phyloP scores from a whole-genome alignment of 2,329 filamentous ascomycete species.

The Knufia fluminis region DNA sequence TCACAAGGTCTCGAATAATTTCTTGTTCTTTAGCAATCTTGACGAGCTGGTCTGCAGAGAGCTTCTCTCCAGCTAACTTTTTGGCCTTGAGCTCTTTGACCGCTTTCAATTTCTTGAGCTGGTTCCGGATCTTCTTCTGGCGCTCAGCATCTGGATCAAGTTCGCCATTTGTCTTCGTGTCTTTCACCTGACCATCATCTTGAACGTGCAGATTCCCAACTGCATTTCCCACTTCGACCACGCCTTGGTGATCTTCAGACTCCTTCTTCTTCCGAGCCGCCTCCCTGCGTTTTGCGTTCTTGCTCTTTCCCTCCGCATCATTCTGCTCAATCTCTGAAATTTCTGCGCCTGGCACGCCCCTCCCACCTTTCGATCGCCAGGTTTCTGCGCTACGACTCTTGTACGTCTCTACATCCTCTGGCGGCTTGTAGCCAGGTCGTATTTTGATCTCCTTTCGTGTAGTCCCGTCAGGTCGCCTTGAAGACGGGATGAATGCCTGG shows the following conservation, averaged over 20 bases:
- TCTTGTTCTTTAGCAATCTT: constrained; percentile 98
- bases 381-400: constrained; percentile 82
- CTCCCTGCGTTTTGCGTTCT: constrained; percentile 76
- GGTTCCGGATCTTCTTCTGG: constrained; percentile 84
- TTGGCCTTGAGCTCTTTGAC: constrained; percentile 83
- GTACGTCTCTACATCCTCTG: constrained; percentile 93
- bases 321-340: constrained; percentile 39
- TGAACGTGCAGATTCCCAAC: constrained; percentile 1
- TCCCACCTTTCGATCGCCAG: constrained; percentile 65
- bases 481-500: constrained; percentile 81
- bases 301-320: constrained; percentile 54
- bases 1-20: constrained; percentile 76
- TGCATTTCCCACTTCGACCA: constrained; percentile 16
- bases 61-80: constrained; percentile 72
- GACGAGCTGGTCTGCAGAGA: constrained; percentile 89
- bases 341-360: constrained; percentile 66
- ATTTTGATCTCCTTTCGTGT: constrained; percentile 93
- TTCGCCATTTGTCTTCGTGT: constrained; percentile 8
- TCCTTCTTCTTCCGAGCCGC: constrained; percentile 49
- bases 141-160: constrained; percentile 64
- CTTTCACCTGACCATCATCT: constrained; percentile 10
- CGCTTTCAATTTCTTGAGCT: constrained; percentile 92
- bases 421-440: constrained; percentile 82
- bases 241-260: constrained; percentile 33
- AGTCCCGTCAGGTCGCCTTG: constrained; percentile 74